Conservation (phyloP, 2,329 filamentous ascomycete species). For the Tolypocladium album region DNA sequence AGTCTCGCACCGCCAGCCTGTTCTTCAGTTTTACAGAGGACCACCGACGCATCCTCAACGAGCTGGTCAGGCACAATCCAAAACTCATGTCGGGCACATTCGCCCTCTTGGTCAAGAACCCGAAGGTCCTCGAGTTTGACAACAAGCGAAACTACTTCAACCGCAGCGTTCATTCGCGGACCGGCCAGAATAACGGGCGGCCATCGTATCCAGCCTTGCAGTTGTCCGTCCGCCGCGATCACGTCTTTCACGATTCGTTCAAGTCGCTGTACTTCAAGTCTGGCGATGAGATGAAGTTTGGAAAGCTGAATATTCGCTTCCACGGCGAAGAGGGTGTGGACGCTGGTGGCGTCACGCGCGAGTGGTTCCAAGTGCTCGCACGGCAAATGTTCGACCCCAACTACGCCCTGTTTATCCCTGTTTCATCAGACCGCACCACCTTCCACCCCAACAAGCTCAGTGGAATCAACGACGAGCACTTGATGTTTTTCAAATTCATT, state of each 20-base stretch:
- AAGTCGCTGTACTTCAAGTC: conserved; percentile 96
- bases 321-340: conserved; percentile 96
- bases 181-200: conserved; percentile 57
- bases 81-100: conserved; percentile 99
- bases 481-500: conserved; percentile 99
- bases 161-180: conserved; percentile 69
- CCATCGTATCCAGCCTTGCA: conserved; percentile 65
- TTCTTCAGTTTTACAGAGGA: conserved; percentile 98
- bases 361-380: conserved; percentile 98
- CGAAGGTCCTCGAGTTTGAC: conserved; percentile 97
- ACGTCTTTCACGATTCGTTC: conserved; percentile 97
- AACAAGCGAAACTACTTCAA: conserved; percentile 99
- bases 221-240: conserved; percentile 80
- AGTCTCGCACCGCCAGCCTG: conserved; percentile 72
- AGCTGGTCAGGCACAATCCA: conserved; percentile 91
- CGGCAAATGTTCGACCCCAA: conserved; percentile 99
- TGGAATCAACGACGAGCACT: conserved; percentile 86
- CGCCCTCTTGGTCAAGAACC: conserved; percentile 91
- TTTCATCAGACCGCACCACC: conserved; percentile 92
- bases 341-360: conserved; percentile 90
- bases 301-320: conserved; percentile 96
- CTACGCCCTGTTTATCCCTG: conserved; percentile 91
- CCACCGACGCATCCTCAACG: conserved; percentile 93
- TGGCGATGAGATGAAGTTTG: conserved; percentile 96
- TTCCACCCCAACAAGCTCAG: conserved; percentile 97